phyloP scores from a whole-genome alignment of 768 basidiomycete species.

The Favolaschia claudopus region DNA sequence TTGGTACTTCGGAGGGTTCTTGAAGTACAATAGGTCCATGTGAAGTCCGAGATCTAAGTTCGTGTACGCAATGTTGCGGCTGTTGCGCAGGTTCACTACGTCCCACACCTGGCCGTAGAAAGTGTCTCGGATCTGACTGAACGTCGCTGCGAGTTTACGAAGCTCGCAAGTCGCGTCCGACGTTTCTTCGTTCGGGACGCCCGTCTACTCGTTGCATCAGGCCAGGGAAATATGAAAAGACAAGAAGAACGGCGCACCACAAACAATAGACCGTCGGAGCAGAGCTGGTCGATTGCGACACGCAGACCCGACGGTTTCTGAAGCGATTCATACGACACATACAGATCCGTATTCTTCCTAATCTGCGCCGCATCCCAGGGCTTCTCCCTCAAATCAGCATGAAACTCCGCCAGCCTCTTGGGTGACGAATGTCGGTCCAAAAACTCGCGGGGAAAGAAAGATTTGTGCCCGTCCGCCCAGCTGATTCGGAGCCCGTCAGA shows the following conservation, averaged over 20 bases:
- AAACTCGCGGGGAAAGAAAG: constrained; percentile 59
- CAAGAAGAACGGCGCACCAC: constrained; percentile 43
- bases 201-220: constrained; percentile 33
- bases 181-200: constrained; percentile 71
- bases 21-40: constrained; percentile 94
- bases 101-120: constrained; percentile 94
- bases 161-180: constrained; percentile 71
- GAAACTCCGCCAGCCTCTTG: constrained; percentile 46
- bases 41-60: constrained; percentile 88
- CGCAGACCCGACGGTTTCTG: constrained; percentile 54
- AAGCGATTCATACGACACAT: constrained; percentile 63
- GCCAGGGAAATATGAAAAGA: neutral
- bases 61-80: constrained; percentile 95
- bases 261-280: constrained; percentile 77
- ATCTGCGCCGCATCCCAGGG: constrained; percentile 58
- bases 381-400: constrained; percentile 46
- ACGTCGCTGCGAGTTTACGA: constrained; percentile 64
- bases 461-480: constrained; percentile 70
- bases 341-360: constrained; percentile 50
- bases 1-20: constrained; percentile 91
- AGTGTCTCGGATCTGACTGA: constrained; percentile 83
- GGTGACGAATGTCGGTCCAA: constrained; percentile 56
- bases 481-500: constrained; percentile 54
- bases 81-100: constrained; percentile 76
- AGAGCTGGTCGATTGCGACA: constrained; percentile 71